Conservation (phyloP, 345 rosid genomes). For the Corchorus olitorius region DNA sequence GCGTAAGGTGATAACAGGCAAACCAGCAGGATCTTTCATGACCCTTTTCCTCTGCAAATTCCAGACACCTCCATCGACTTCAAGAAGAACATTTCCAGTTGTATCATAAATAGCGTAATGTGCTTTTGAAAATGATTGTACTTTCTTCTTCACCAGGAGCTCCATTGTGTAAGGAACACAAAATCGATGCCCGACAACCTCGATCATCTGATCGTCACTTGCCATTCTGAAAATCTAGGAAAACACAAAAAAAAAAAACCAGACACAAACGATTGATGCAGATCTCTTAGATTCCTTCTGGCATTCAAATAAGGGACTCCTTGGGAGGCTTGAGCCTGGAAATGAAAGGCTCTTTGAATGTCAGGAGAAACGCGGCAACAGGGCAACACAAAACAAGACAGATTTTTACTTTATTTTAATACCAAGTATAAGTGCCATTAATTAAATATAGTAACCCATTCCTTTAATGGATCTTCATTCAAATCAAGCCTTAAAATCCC, state of each 20-base stretch:
- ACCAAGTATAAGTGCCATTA: background rate
- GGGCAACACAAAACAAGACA: background rate
- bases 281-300: no score
- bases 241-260: background rate
- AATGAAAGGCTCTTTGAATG: background rate
- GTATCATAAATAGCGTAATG: slow-evolving; percentile 52
- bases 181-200: slow-evolving; percentile 55
- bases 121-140: slow-evolving; percentile 45
- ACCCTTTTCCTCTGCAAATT: slow-evolving; percentile 51
- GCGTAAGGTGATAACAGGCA: slow-evolving; percentile 63
- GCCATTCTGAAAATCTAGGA: background rate
- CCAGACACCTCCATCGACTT: slow-evolving; percentile 67
- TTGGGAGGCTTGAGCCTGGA: background rate
- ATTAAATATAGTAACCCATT: slow-evolving; percentile 53
- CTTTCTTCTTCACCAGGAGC: slow-evolving; percentile 55
- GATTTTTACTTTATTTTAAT: background rate
- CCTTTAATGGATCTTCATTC: slow-evolving; percentile 69
- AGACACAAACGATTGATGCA: no score
- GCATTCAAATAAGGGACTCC: background rate
- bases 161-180: slow-evolving; percentile 67
- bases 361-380: background rate
- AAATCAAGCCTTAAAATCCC: slow-evolving; percentile 68
- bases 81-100: slow-evolving; percentile 65
- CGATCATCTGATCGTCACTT: slow-evolving; percentile 36
- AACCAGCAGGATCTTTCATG: slow-evolving; percentile 68